Base-by-base conservation (phyloP, 2,329 filamentous ascomycete genomes). In the Mariannaea elegans region DNA sequence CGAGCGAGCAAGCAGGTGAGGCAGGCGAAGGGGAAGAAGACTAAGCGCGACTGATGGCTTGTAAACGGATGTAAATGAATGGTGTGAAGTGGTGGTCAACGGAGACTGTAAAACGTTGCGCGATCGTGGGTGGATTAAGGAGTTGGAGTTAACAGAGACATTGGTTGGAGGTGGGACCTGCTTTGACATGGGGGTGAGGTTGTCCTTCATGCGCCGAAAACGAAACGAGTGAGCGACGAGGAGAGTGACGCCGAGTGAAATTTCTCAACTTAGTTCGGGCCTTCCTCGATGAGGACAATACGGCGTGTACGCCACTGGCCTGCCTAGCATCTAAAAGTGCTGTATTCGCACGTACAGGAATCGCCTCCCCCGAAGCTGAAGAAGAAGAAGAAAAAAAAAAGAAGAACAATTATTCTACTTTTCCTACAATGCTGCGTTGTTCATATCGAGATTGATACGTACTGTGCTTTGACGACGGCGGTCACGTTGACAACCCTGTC, bases 161-260 rank as follows among this genome's bases (percentile, higher is more conserved):
- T 44, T 27, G 41, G 23, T 38, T 32, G 24, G 24, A 39, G 32
- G 52, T 47, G 52, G 52, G 42, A 55, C 52, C 13, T 24, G 21
- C 12, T 36, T 36, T 21, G 51, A 46, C 51, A 46, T 54, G 51
- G 52, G 36, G 48, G 36, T 32, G 34, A 55, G 32, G 52, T 46
- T 32, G 52, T 38, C 49, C 27, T 52, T 38, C 49, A 13, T 44
- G 32, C 34, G 16, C 27, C 49, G n/a, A 44, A 19, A 12, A 29
- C 36, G n/a, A 19, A 31, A 31, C 31, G 41, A 39, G 31, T 12
- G 24, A 23, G 18, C 19, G 8, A 18, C 12, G 36, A 27, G 24
- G 12, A 18, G 14, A n/a, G 23, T 41, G 38, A n/a, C n/a, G n/a
- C n/a, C n/a, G n/a, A n/a, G n/a, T n/a, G n/a, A n/a, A n/a, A n/a